Evolutionary conservation across 1,284 basidiomycete genomes (phyloP).

Genomic region (Ganoderma lucidum): DNA sequence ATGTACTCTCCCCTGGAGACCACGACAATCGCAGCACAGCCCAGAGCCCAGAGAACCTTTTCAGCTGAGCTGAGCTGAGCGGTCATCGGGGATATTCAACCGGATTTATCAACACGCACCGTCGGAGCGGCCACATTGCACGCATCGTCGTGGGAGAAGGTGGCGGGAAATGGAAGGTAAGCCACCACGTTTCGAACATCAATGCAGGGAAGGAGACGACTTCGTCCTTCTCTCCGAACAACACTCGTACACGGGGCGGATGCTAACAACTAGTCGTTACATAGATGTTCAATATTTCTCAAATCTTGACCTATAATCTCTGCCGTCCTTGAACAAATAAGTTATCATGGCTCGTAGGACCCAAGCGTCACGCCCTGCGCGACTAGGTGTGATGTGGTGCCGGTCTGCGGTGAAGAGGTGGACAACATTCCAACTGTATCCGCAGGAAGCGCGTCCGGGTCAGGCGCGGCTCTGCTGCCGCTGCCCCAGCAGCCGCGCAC

Average conservation of each 20-base stretch:
- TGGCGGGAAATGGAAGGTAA: not conserved
- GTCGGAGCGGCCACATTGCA: not conserved
- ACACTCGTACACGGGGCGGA: not conserved
- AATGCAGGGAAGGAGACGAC: not conserved
- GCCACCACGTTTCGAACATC: not conserved
- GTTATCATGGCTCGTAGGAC: not conserved
- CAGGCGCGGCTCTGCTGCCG: slow-evolving; percentile 19
- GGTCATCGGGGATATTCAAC: not conserved
- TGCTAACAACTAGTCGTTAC: not conserved
- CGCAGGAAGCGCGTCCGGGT: not conserved
- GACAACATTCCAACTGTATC: not conserved
- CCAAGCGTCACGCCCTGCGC: slow-evolving; percentile 5
- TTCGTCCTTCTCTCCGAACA: not conserved
- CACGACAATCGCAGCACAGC: not conserved
- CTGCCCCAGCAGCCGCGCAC: slow-evolving; percentile 23
- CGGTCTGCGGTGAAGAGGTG: slow-evolving; percentile 6
- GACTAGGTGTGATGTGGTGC: slow-evolving; percentile 1
- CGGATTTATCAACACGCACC: not conserved
- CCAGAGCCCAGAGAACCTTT: not conserved
- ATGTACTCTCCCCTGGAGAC: not conserved
- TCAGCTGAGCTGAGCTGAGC: not conserved
- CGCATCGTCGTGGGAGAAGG: not conserved
- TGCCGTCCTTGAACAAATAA: not conserved
- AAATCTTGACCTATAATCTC: not conserved
- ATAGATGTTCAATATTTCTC: not conserved